These are phyloP conservation scores for Blastobotrys americana DNA, from an alignment of 805 yeast species.

Conservation along the genomic window DNA sequence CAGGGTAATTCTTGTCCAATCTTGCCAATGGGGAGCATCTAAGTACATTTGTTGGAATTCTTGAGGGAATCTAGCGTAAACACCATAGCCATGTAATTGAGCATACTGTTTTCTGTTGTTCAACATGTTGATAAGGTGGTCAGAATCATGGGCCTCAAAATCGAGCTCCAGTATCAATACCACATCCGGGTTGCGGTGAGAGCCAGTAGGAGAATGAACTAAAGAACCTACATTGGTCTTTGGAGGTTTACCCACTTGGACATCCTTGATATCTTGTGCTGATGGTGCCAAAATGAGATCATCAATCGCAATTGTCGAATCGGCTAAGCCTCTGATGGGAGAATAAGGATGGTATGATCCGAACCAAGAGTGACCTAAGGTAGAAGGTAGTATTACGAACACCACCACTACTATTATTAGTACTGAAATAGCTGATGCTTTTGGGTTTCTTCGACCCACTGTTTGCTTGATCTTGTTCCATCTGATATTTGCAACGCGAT, in stretches of 20 bases:
- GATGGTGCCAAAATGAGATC: slow-evolving; percentile 6
- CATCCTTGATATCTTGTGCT: not conserved
- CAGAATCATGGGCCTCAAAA: slow-evolving; percentile 58
- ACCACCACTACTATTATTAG: too few relatives aligned
- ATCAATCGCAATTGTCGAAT: slow-evolving; percentile 7
- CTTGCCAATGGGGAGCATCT: slow-evolving; percentile 15
- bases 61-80: slow-evolving; percentile 77
- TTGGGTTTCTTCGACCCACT: too few relatives aligned
- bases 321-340: not conserved
- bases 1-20: slow-evolving; percentile 57
- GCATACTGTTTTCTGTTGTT: slow-evolving; percentile 89
- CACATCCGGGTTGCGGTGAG: slow-evolving; percentile 29
- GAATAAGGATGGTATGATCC: not conserved
- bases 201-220: slow-evolving; percentile 7
- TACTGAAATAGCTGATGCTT: too few relatives aligned
- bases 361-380: too few relatives aligned
- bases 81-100: slow-evolving; percentile 68
- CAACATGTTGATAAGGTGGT: slow-evolving; percentile 57
- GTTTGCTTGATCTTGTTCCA: too few relatives aligned
- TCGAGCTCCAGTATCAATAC: slow-evolving; percentile 80
- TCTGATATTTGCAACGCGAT: too few relatives aligned
- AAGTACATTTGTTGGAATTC: slow-evolving; percentile 46
- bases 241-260: not conserved
- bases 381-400: too few relatives aligned
- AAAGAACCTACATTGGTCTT: not conserved